Evolutionary conservation across 2,329 filamentous ascomycete genomes (phyloP), one percentile per base, ranked within the genome.

Genomic region (Akanthomyces uredinophilus): DNA sequence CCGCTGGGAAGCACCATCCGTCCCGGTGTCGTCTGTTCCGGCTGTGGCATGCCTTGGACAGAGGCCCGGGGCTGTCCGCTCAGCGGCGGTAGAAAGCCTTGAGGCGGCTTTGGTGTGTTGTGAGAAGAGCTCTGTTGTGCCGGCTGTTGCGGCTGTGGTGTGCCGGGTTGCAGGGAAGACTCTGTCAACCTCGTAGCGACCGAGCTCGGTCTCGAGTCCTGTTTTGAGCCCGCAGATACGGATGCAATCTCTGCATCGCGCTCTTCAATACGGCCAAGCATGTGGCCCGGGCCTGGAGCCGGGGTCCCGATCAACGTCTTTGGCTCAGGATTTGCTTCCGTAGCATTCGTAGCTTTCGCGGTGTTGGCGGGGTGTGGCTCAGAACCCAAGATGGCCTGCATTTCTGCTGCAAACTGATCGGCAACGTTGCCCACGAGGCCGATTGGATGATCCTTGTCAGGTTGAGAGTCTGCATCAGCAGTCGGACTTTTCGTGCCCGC

Each of bases 221-320:
- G n/a, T n/a, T n/a, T n/a, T n/a, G n/a, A n/a, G n/a, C n/a, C n/a
- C n/a, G n/a, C 46, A 32, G 53, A 46, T 1, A 39, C 22, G 4
- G 61, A 32, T 16, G 49, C 50, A n/a, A 18, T 62, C 50, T 2
- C 63, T n/a, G 57, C 62, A 52, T 70, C 67, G 2, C 68, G 64
- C 55, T 71, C 70, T 39, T 70, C 68, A 14, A 71, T 72, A 7
- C 68, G 65, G 4, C 60, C 63, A 0, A 71, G 60, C n/a, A 60
- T 51, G 39, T 66, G 66, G 24, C 60, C 37, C 18, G 57, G 20
- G 13, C 37, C 39, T 5, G 39, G n/a, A 3, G 22, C 27, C 14
- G 41, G 8, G 13, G 24, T 3, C 4, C 18, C n/a, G 2, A 32
- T 4, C n/a, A 61, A 29, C 3, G 16, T 27, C 44, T 32, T 41